phyloP scores from a whole-genome alignment of 768 basidiomycete species.

The Lentinula boryana region DNA sequence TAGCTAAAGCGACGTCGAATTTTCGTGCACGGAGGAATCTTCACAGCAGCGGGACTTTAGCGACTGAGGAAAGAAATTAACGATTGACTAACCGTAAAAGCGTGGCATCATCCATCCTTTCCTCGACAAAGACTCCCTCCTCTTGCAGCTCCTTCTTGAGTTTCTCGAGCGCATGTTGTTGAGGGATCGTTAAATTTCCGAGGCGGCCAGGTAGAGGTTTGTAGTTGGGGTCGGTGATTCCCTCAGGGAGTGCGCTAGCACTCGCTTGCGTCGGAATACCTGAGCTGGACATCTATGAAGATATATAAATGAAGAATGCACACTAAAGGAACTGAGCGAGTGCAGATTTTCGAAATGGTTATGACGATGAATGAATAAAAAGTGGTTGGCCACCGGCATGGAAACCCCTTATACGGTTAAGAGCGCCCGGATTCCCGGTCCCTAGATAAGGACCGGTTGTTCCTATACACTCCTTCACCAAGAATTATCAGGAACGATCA shows the following conservation, averaged over 20 bases:
- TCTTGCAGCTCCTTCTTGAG: slow-evolving; percentile 60
- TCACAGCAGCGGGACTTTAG: slow-evolving; percentile 1
- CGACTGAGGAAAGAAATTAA: neutral
- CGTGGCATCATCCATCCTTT: slow-evolving; percentile 65
- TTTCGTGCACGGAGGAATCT: slow-evolving; percentile 92
- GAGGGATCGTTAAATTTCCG: slow-evolving; percentile 66
- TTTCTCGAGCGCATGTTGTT: slow-evolving; percentile 62
- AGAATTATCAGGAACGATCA: no score
- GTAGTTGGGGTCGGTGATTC: slow-evolving; percentile 60
- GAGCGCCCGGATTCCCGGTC: neutral
- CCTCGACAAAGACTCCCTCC: slow-evolving; percentile 53
- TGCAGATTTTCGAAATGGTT: neutral
- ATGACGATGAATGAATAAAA: neutral
- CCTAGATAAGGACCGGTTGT: no score
- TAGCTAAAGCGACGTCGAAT: slow-evolving; percentile 80
- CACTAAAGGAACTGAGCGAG: neutral
- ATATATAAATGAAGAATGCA: neutral
- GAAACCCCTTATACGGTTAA: neutral
- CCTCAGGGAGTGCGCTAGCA: slow-evolving; percentile 50
- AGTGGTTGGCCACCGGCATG: neutral
- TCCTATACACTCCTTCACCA: neutral
- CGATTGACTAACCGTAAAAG: slow-evolving; percentile 49
- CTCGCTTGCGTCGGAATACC: slow-evolving; percentile 27
- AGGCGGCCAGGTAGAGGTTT: slow-evolving; percentile 65
- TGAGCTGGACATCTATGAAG: neutral